Evolutionary conservation across 2,329 filamentous ascomycete species (phyloP).

Genomic region (Parafenestella ontariensis): DNA sequence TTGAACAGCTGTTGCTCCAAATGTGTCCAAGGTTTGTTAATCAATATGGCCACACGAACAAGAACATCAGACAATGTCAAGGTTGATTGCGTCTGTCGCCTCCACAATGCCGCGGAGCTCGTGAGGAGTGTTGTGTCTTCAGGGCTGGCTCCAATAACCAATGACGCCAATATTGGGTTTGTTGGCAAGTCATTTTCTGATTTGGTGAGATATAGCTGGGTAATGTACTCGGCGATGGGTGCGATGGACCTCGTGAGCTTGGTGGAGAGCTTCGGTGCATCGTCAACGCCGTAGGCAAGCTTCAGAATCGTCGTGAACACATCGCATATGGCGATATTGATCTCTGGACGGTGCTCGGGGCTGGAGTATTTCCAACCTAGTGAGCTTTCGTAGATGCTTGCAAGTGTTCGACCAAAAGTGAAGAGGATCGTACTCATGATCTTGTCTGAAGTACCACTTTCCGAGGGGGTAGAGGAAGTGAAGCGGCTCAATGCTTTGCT

Average conservation of each 20-base stretch:
- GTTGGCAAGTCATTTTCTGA: slow-evolving; percentile 75
- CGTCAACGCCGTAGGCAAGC: slow-evolving; percentile 78
- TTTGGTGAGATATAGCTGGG: slow-evolving; percentile 77
- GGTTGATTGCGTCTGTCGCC: slow-evolving; percentile 68
- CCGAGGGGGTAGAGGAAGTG: slow-evolving; percentile 57
- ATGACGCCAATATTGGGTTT: slow-evolving; percentile 75
- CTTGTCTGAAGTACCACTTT: slow-evolving; percentile 79
- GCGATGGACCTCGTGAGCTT: slow-evolving; percentile 70
- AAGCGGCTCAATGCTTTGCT: slow-evolving; percentile 60
- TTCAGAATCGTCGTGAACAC: slow-evolving; percentile 75
- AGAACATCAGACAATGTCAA: slow-evolving; percentile 72
- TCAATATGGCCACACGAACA: slow-evolving; percentile 71
- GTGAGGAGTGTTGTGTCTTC: slow-evolving; percentile 55
- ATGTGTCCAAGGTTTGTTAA: slow-evolving; percentile 68
- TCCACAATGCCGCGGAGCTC: slow-evolving; percentile 51
- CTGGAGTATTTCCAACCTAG: slow-evolving; percentile 83
- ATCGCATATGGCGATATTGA: slow-evolving; percentile 72
- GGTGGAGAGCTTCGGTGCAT: slow-evolving; percentile 55
- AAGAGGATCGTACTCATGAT: slow-evolving; percentile 74
- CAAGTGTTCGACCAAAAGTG: slow-evolving; percentile 75
- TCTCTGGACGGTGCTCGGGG: slow-evolving; percentile 70
- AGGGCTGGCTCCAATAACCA: slow-evolving; percentile 61
- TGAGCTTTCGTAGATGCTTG: slow-evolving; percentile 86
- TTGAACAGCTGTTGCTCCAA: slow-evolving; percentile 84
- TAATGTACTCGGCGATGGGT: slow-evolving; percentile 75